These are phyloP conservation scores for Chondrostereum purpureum DNA, from an alignment of 1,284 basidiomycete species.

Conservation along the genomic window DNA sequence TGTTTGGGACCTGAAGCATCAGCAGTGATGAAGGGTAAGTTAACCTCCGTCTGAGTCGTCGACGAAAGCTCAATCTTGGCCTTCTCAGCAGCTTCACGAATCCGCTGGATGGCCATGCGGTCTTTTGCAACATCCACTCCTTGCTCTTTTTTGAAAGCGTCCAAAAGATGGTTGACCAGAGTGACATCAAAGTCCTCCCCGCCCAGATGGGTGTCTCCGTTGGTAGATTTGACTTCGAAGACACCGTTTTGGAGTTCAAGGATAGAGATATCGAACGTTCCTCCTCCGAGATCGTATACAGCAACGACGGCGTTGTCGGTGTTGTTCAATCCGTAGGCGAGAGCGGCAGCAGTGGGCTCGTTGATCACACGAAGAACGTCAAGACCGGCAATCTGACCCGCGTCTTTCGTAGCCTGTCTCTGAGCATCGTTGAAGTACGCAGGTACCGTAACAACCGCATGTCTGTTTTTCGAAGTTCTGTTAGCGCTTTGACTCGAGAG, in stretches of 20 bases:
- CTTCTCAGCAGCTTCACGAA: conserved; percentile 98
- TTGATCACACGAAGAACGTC: conserved; percentile 98
- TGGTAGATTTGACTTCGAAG: conserved; percentile 99
- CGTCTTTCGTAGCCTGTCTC: conserved; percentile 96
- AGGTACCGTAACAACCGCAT: conserved; percentile 89
- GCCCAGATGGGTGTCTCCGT: conserved; percentile 97
- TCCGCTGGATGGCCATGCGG: conserved; percentile 97
- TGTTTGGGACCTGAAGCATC: conserved; percentile 94
- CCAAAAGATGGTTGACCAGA: conserved; percentile 83
- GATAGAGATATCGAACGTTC: conserved; percentile 97
- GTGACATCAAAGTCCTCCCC: conserved; percentile 97
- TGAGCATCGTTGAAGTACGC: conserved; percentile 99
- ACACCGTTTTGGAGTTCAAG: conserved; percentile 99
- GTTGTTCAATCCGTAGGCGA: conserved; percentile 93
- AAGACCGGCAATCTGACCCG: conserved; percentile 94
- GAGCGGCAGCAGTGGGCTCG: conserved; percentile 95
- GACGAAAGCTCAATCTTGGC: conserved; percentile 98
- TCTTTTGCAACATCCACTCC: conserved; percentile 81
- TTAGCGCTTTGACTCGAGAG: no score
- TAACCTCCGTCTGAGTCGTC: conserved; percentile 91
- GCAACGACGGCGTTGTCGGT: conserved; percentile 83
- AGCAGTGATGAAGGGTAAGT: conserved; percentile 95
- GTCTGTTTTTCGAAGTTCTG: no score
- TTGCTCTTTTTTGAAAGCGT: conserved; percentile 92
- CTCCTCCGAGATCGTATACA: conserved; percentile 94